phyloP scores from a whole-genome alignment of 371 early-diverging fungal genomes.

The Nosema granulosis region DNA sequence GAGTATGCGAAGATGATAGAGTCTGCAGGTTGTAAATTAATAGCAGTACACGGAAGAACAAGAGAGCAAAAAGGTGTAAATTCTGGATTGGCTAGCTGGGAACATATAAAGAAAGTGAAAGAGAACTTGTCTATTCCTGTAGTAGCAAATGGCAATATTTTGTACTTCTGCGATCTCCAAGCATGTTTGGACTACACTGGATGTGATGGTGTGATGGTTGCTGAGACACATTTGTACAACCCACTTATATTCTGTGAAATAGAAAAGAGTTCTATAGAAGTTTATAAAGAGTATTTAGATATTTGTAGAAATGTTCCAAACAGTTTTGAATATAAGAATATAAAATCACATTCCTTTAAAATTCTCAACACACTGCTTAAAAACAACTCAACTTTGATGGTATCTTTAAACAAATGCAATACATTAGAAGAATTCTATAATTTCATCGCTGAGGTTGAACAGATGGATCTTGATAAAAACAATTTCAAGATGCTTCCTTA shows the following conservation, averaged over 20 bases:
- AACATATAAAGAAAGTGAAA: conserved; percentile 83
- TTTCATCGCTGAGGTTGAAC: too few relatives aligned
- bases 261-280: conserved; percentile 61
- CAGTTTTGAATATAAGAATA: conserved; percentile 10
- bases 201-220: conserved; percentile 88
- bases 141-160: conserved; percentile 90
- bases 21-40: conserved; percentile 74
- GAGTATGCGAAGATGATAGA: conserved; percentile 92
- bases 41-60: conserved; percentile 89
- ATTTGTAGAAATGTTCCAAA: conserved; percentile 34
- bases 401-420: conserved; percentile 33
- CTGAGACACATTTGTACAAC: conserved; percentile 65
- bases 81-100: conserved; percentile 93
- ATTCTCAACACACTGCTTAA: conserved; percentile 33
- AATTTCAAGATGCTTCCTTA: too few relatives aligned
- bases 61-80: conserved; percentile 90
- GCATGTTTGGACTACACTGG: conserved; percentile 80
- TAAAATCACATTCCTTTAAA: conserved; percentile 58
- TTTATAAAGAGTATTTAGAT: conserved; percentile 52
- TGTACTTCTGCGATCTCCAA: conserved; percentile 79
- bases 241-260: conserved; percentile 69
- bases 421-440: conserved; percentile 20
- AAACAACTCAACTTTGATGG: not conserved
- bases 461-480: too few relatives aligned
- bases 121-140: conserved; percentile 76